A percentile compares a stretch with the other conserved stretches of the same genome.
phyloP scores from a whole-genome alignment of 2,329 filamentous ascomycete genomes.

The Chrysoporthe deuterocubensis region DNA sequence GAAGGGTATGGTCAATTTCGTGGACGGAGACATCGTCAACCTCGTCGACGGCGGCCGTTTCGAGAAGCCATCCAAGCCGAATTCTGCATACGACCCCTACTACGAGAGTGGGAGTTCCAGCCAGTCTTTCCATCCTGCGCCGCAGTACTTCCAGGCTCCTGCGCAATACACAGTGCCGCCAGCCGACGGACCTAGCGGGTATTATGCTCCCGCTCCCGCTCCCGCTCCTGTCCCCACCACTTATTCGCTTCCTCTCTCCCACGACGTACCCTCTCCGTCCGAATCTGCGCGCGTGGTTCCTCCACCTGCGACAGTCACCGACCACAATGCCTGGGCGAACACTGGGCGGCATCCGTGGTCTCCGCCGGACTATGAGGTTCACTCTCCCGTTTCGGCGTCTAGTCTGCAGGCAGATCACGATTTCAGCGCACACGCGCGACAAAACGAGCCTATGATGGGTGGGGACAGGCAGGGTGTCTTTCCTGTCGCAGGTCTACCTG shows the following conservation, averaged over 20 bases:
- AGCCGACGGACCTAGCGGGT: slow-evolving; percentile 11
- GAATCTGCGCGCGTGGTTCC: slow-evolving; percentile 9
- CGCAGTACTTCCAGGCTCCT: slow-evolving; percentile 18
- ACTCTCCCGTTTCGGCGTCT: slow-evolving; percentile 21
- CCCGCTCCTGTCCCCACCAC: neutral
- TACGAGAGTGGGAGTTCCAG: slow-evolving; percentile 22
- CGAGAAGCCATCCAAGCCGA: slow-evolving; percentile 25
- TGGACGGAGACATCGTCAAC: slow-evolving; percentile 28
- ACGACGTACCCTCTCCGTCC: slow-evolving; percentile 5
- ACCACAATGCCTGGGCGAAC: slow-evolving; percentile 20
- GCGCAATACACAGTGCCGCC: slow-evolving; percentile 13
- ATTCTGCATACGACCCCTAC: slow-evolving; percentile 27
- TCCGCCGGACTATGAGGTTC: slow-evolving; percentile 26
- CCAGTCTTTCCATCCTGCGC: slow-evolving; percentile 22
- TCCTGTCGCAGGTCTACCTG: slow-evolving; percentile 23
- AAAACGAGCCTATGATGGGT: neutral
- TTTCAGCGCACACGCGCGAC: slow-evolving; percentile 13
- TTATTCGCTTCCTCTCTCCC: neutral
- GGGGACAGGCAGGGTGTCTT: neutral
- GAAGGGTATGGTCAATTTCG: slow-evolving; percentile 28
- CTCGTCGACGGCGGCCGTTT: slow-evolving; percentile 27
- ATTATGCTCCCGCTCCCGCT: slow-evolving; percentile 13
- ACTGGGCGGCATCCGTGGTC: slow-evolving; percentile 26
- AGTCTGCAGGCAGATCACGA: slow-evolving; percentile 20
- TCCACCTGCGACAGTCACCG: slow-evolving; percentile 9